Conservation (phyloP, 139 green algal genomes). For the Asterochloris erici region DNA sequence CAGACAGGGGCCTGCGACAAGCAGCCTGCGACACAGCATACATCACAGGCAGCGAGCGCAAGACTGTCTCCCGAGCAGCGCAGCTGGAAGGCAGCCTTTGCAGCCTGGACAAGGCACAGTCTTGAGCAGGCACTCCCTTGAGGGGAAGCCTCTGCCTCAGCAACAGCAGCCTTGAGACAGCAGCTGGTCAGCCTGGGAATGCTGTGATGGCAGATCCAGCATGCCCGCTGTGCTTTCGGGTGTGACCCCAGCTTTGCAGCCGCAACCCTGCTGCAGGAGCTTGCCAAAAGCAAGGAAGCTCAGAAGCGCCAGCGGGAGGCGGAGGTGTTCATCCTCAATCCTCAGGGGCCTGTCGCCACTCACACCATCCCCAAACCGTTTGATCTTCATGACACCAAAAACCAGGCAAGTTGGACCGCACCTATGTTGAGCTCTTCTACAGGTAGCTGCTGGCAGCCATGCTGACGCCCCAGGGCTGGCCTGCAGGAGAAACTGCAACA, state of each 20-base stretch:
- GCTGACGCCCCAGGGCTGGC: neutral
- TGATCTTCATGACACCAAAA: conserved; percentile 18
- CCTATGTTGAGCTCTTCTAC: neutral
- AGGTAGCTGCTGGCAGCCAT: neutral
- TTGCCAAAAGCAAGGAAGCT: conserved; percentile 1
- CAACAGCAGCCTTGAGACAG: too few relatives aligned
- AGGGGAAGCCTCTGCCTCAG: too few relatives aligned
- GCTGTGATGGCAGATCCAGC: too few relatives aligned
- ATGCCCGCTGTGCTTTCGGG: too few relatives aligned
- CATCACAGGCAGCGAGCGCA: too few relatives aligned
- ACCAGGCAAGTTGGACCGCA: conserved; percentile 9
- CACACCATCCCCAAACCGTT: conserved; percentile 36
- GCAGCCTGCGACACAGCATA: too few relatives aligned
- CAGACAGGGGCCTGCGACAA: neutral
- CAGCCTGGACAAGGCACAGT: too few relatives aligned
- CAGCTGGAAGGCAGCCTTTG: too few relatives aligned
- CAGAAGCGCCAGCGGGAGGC: conserved; percentile 22
- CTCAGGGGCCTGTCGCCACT: conserved; percentile 6
- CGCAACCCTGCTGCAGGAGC: conserved; percentile 1
- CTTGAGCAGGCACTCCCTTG: too few relatives aligned
- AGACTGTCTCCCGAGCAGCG: too few relatives aligned
- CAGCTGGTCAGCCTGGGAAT: too few relatives aligned
- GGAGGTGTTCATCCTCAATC: conserved; percentile 11
- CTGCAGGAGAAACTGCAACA: conserved; percentile 9
- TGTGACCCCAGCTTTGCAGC: too few relatives aligned